Conservation (phyloP, 768 basidiomycete species). For the Auricularia cornea region DNA sequence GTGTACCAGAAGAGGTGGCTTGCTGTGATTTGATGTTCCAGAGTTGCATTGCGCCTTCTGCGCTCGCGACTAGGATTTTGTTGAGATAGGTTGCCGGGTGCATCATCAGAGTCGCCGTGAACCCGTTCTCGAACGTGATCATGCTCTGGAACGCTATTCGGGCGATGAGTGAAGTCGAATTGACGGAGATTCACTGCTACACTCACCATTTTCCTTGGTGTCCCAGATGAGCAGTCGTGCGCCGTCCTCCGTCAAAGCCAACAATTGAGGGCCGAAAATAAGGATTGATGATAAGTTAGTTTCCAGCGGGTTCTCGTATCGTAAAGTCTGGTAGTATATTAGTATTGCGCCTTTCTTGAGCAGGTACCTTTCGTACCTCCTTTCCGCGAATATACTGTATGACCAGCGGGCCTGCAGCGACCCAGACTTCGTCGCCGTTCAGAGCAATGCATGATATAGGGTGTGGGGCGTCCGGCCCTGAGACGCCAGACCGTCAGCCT, state of each 20-base stretch:
- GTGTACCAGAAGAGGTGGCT: slow-evolving; percentile 17
- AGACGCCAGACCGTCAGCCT: neutral
- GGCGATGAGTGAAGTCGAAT: slow-evolving; percentile 3
- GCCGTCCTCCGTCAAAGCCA: slow-evolving; percentile 76
- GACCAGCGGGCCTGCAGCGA: slow-evolving; percentile 54
- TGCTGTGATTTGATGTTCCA: slow-evolving; percentile 89
- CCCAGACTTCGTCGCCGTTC: slow-evolving; percentile 84
- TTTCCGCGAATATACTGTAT: slow-evolving; percentile 84
- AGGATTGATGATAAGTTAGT: slow-evolving; percentile 53
- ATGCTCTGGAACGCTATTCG: slow-evolving; percentile 37
- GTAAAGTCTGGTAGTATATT: slow-evolving; percentile 36
- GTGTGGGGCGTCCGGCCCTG: slow-evolving; percentile 72
- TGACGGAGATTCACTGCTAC: slow-evolving; percentile 5
- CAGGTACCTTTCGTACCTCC: slow-evolving; percentile 42
- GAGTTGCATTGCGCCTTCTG: slow-evolving; percentile 75
- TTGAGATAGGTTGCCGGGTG: slow-evolving; percentile 97
- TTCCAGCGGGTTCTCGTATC: slow-evolving; percentile 58
- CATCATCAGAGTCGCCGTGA: slow-evolving; percentile 76
- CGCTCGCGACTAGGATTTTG: slow-evolving; percentile 81
- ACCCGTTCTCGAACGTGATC: slow-evolving; percentile 73
- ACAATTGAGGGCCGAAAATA: slow-evolving; percentile 72
- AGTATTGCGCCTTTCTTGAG: neutral
- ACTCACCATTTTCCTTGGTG: slow-evolving; percentile 48
- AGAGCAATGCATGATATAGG: slow-evolving; percentile 69
- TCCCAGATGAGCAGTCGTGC: slow-evolving; percentile 73